These are phyloP conservation scores for Chalara sp. DNA, from an alignment of 2,329 filamentous ascomycete species.

Conservation along the genomic window DNA sequence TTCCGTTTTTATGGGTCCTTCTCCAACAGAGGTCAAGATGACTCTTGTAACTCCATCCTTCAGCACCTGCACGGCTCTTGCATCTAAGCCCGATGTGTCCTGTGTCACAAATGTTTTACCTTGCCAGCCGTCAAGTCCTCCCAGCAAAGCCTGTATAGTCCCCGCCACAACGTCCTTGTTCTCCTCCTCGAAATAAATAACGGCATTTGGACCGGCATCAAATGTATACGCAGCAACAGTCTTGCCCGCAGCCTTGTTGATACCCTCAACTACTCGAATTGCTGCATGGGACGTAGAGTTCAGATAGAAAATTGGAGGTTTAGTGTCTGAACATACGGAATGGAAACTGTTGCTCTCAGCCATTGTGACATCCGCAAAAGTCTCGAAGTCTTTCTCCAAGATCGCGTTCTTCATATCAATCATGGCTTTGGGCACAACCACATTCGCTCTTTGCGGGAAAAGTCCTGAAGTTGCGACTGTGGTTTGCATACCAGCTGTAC, in stretches of 20 bases:
- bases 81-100: conserved; percentile 53
- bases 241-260: conserved; percentile 75
- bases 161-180: conserved; percentile 68
- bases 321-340: conserved; percentile 87
- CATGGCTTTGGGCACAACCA: conserved; percentile 81
- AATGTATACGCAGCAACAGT: conserved; percentile 92
- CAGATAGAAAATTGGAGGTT: conserved; percentile 97
- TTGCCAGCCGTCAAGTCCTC: conserved; percentile 65
- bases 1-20: conserved; percentile 76
- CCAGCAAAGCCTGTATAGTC: conserved; percentile 64
- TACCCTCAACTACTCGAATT: conserved; percentile 79
- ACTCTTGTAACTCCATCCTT: conserved; percentile 79
- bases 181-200: conserved; percentile 88
- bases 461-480: conserved; percentile 88
- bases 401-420: conserved; percentile 78
- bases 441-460: conserved; percentile 68
- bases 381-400: conserved; percentile 68
- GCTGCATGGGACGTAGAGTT: conserved; percentile 88
- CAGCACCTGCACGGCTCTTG: conserved; percentile 57
- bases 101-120: conserved; percentile 44
- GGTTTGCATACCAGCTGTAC: conserved; percentile 93
- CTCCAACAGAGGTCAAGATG: conserved; percentile 86
- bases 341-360: conserved; percentile 97
- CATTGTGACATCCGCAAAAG: conserved; percentile 90
- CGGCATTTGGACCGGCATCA: conserved; percentile 93